Percentiles rank a stretch among this genome's conserved stretches.
These are phyloP conservation scores for Lagerstroemia speciosa DNA, from an alignment of 345 rosid species.

Conservation along the genomic window DNA sequence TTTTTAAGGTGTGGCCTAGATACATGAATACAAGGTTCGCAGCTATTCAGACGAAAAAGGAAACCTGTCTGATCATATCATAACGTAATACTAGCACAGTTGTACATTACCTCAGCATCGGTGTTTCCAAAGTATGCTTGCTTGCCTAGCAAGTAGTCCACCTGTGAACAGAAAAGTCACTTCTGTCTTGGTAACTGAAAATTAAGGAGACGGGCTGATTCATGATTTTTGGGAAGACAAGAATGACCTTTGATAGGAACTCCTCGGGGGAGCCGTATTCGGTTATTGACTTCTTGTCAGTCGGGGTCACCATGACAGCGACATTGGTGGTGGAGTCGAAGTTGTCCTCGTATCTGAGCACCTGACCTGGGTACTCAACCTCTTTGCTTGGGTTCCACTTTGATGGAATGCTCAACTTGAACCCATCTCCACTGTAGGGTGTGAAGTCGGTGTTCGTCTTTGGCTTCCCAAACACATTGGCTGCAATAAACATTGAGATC, in stretches of 20 bases:
- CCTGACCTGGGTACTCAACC: conserved; percentile 82
- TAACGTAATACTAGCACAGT: no score
- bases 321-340: conserved; percentile 58
- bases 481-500: conserved; percentile 26
- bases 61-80: background rate
- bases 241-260: conserved; percentile 22
- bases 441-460: conserved; percentile 72
- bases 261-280: conserved; percentile 75
- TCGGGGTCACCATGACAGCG: conserved; percentile 58
- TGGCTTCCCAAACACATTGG: conserved; percentile 88
- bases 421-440: conserved; percentile 65
- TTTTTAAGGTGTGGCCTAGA: no score
- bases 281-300: conserved; percentile 77
- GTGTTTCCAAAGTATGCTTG: conserved; percentile 67
- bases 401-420: conserved; percentile 63
- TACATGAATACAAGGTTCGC: no score
- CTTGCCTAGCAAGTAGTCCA: conserved; percentile 75
- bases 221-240: background rate
- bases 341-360: conserved; percentile 83
- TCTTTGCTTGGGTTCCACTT: conserved; percentile 99
- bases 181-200: conserved; percentile 23
- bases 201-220: background rate
- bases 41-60: no score
- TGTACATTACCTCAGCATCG: conserved; percentile 60
- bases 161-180: conserved; percentile 54